Evolutionary conservation across 2,329 filamentous ascomycete species (phyloP).

Genomic region (Parastagonospora nodorum): DNA sequence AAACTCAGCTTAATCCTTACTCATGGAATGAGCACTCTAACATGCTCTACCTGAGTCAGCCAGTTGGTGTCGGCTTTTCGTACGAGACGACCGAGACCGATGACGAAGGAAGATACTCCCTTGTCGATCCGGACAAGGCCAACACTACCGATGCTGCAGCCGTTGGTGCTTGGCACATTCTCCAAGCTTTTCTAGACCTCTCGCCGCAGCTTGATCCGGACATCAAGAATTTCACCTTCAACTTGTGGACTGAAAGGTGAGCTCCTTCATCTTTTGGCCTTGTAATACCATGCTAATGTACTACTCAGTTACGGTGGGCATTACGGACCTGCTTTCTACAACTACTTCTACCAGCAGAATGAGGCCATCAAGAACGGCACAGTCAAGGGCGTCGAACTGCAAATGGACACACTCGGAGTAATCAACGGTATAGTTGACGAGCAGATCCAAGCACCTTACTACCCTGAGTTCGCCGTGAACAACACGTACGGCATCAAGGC

Average conservation of each 20-base stretch:
- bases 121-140: conserved; percentile 34
- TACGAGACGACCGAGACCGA: conserved; percentile 40
- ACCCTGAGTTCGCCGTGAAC: conserved; percentile 58
- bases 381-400: conserved; percentile 54
- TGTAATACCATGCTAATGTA: conserved; percentile 1
- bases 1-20: conserved; percentile 44
- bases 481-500: conserved; percentile 60
- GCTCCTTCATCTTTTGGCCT: background rate
- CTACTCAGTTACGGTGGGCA: conserved; percentile 47
- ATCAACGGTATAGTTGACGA: conserved; percentile 61
- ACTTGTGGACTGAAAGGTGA: conserved; percentile 53
- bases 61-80: conserved; percentile 48
- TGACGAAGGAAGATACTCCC: conserved; percentile 33
- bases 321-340: conserved; percentile 60
- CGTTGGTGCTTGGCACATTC: conserved; percentile 43
- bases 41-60: conserved; percentile 48
- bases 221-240: conserved; percentile 59
- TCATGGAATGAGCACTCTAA: conserved; percentile 48
- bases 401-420: conserved; percentile 60
- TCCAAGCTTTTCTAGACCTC: conserved; percentile 43
- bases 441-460: conserved; percentile 54
- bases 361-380: conserved; percentile 56
- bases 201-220: conserved; percentile 53
- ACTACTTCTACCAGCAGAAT: conserved; percentile 63
- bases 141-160: conserved; percentile 44